These are phyloP conservation scores for Flaveria linearis DNA, from an alignment of 129 eudicot genomes.

Conservation along the genomic window DNA sequence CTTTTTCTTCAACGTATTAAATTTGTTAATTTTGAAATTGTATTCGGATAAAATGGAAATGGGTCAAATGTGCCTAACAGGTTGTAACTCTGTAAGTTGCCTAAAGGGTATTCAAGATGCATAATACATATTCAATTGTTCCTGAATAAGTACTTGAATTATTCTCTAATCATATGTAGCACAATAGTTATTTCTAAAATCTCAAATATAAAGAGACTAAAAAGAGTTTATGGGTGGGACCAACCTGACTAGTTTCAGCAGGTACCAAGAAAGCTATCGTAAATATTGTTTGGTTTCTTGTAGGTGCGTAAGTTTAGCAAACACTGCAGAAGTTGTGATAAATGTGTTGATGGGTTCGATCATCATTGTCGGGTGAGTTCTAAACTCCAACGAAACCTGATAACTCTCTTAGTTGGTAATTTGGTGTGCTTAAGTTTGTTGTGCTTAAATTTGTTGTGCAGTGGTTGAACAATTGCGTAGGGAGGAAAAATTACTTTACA, in stretches of 20 bases:
- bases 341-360: conserved; percentile 97
- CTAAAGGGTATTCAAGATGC: not conserved
- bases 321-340: conserved; percentile 99
- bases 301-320: conserved; percentile 98
- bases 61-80: not conserved
- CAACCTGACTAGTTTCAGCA: not conserved
- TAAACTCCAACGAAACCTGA: not conserved
- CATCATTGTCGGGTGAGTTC: conserved; percentile 92
- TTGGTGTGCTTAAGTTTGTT: conserved; percentile 14
- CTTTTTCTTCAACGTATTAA: not conserved
- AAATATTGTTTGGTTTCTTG: conserved; percentile 26
- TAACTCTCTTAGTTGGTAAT: conserved; percentile 11
- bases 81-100: not conserved
- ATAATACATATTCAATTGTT: not conserved
- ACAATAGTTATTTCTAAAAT: not conserved
- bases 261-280: not conserved
- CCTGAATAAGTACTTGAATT: too few relatives aligned
- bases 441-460: conserved; percentile 37
- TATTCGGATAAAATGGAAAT: not conserved
- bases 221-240: conserved; percentile 7
- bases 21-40: not conserved
- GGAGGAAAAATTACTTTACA: conserved; percentile 73
- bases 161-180: not conserved
- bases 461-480: conserved; percentile 98
- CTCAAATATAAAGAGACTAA: not conserved